Percentiles rank a stretch among this genome's conserved stretches.
Conservation (phyloP, 2,329 filamentous ascomycete genomes). For the Fusarium musae region DNA sequence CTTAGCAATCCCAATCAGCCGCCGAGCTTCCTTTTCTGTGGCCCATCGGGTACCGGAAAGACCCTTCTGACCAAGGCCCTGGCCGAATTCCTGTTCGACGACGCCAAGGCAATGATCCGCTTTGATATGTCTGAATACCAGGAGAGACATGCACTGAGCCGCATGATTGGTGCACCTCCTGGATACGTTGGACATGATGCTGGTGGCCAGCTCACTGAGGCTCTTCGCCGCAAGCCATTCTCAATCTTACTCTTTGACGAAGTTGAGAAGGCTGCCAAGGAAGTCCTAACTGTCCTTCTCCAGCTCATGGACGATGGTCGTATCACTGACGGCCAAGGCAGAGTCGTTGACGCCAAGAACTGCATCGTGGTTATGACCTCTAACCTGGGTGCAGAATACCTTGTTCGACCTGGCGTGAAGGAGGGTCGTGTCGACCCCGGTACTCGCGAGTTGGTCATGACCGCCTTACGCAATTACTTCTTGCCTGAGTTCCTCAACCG, state of each 20-base stretch:
- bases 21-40: constrained; percentile 98
- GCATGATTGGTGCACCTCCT: constrained; percentile 97
- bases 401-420: constrained; percentile 79
- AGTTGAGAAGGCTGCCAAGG: constrained; percentile 98
- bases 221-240: constrained; percentile 92
- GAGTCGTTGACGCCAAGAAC: constrained; percentile 94
- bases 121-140: constrained; percentile 99
- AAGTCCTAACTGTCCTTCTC: constrained; percentile 94
- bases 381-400: constrained; percentile 93
- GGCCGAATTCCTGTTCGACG: constrained; percentile 97
- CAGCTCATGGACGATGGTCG: constrained; percentile 99
- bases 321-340: constrained; percentile 97
- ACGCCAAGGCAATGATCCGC: constrained; percentile 96
- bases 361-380: constrained; percentile 99
- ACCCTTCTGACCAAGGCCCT: constrained; percentile 96
- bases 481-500: constrained; percentile 98
- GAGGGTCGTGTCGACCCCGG: constrained; percentile 88
- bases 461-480: constrained; percentile 92
- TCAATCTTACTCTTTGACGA: constrained; percentile 98
- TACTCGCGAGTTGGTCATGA: constrained; percentile 91
- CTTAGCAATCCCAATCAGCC: constrained; percentile 96
- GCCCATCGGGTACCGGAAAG: constrained; percentile 97
- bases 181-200: constrained; percentile 98
- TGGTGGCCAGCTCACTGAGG: constrained; percentile 94
- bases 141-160: constrained; percentile 91